Conservation (phyloP, 352 stramenopile genomes). For the Pythium phragmitis region DNA sequence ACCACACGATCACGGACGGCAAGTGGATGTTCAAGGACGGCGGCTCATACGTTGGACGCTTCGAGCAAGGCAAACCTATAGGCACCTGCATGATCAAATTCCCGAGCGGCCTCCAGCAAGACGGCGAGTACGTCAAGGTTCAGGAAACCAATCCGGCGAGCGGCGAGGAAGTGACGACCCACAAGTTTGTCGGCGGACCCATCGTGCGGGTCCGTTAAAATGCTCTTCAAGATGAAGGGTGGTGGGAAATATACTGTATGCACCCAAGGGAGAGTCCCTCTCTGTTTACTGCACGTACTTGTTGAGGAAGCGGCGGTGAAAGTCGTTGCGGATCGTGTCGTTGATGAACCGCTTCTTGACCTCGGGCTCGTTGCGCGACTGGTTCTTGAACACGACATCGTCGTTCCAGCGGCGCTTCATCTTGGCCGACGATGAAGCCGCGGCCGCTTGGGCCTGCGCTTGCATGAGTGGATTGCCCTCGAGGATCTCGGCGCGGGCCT, state of each 20-base stretch:
- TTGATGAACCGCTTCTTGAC: conserved; percentile 99
- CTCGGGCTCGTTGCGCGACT: conserved; percentile 93
- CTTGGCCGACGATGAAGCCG: conserved; percentile 38
- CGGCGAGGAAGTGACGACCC: conserved; percentile 47
- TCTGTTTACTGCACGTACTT: conserved; percentile 91
- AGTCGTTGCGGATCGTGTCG: conserved; percentile 99
- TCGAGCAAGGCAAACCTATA: conserved; percentile 86
- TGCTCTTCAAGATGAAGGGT: not conserved
- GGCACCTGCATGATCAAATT: conserved; percentile 89
- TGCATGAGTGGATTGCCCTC: conserved; percentile 93
- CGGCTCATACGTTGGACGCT: conserved; percentile 78
- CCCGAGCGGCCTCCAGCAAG: conserved; percentile 79
- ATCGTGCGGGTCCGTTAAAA: conserved; percentile 69
- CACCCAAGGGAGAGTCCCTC: not conserved
- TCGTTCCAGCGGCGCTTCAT: conserved; percentile 99
- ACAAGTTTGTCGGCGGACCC: conserved; percentile 71
- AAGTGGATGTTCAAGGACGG: conserved; percentile 92
- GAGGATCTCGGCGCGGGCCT: conserved; percentile 91
- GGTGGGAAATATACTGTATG: not conserved
- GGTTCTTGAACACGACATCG: conserved; percentile 99
- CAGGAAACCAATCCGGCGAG: conserved; percentile 37
- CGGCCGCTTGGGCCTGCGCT: conserved; percentile 30
- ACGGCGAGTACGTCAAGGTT: conserved; percentile 79
- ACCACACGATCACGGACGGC: conserved; percentile 85
- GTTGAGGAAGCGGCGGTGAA: conserved; percentile 98